Evolutionary conservation across 257 asterid genomes (phyloP).

Genomic region (Ilex asprella): DNA sequence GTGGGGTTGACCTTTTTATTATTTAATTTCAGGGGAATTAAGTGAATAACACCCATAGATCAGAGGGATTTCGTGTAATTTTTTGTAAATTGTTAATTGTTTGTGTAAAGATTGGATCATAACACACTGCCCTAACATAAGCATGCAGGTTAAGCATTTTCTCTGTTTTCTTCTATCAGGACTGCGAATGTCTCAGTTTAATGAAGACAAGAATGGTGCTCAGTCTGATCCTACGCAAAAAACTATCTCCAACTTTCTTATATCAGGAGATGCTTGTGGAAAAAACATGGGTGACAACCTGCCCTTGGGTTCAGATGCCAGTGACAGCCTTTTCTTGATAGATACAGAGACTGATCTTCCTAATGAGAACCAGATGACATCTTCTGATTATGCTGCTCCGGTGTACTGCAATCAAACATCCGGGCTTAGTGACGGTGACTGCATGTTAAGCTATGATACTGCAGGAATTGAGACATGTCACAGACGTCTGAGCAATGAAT

Average conservation of each 20-base stretch:
- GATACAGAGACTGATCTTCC: slow-evolving; percentile 24
- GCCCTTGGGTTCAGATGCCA: slow-evolving; percentile 22
- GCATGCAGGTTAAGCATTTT: slow-evolving; percentile 4
- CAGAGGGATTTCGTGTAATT: too few relatives aligned
- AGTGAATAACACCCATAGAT: too few relatives aligned
- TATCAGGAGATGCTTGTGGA: slow-evolving; percentile 35
- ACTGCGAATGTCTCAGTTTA: slow-evolving; percentile 77
- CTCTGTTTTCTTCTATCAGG: slow-evolving; percentile 35
- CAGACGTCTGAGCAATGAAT: slow-evolving; percentile 19
- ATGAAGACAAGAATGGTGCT: slow-evolving; percentile 46
- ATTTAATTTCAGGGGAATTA: too few relatives aligned
- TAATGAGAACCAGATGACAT: slow-evolving; percentile 24
- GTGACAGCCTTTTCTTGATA: slow-evolving; percentile 25
- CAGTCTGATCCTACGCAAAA: slow-evolving; percentile 70
- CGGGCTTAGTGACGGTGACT: slow-evolving; percentile 21
- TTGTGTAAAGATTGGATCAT: not conserved
- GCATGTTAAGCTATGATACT: slow-evolving; percentile 13
- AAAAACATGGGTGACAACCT: slow-evolving; percentile 23
- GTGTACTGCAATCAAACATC: slow-evolving; percentile 21
- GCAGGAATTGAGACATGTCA: slow-evolving; percentile 20
- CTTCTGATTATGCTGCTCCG: slow-evolving; percentile 25
- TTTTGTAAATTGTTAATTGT: too few relatives aligned
- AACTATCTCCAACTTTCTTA: slow-evolving; percentile 58
- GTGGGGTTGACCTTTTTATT: too few relatives aligned
- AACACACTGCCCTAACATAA: not conserved